Base-by-base conservation (phyloP, 768 basidiomycete species). In the Ramaria sp. region DNA sequence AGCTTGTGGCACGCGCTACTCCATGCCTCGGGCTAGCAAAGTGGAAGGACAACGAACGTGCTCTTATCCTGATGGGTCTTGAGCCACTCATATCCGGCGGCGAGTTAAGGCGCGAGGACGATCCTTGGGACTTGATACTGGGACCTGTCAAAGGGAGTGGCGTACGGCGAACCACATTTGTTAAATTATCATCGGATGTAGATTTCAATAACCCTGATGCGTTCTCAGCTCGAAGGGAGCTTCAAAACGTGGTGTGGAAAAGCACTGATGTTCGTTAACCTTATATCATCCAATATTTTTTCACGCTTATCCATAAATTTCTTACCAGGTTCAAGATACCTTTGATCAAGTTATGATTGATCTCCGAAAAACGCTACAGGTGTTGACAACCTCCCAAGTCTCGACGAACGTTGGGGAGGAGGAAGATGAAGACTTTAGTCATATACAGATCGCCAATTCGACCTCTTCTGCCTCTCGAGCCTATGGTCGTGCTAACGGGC, bases 191-290 rank as follows among this genome's bases (percentile, higher is more conserved):
- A 5, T 5, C 16, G 16, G 16, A 36, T 5, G 3, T 52, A 16
- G 9, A 22, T 18, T 20, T 34, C 15, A 43, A 18, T 22, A 28
- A 10, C 15, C 41, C 41, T 13, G n/a, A 12, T 8, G 10, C 42
- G 10, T 10, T 52, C 24, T 57, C 61, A 36, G 50, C 65, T 39
- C 69, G 74, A 55, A 63, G 68, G 16, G 65, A 67, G 38, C 68
- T 90, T 22, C 77, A 85, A 48, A 70, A 71, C 27, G 64, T 76
- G 7, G 65, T 91, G 24, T 90, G 89, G 79, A 78, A 79, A 56
- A 78, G 77, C 56, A 61, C 71, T 42, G 86, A 89, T 60, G 90
- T 91, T 59, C 62, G 79, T 72, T 5, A 43, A 43, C 18, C 7
- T 5, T 36, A 18, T 42, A 22, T 50, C 12, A 15, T 27, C 30